Percentiles rank a stretch among this genome's conserved stretches.
Evolutionary conservation across 2,329 filamentous ascomycete species (phyloP).

Genomic region (Epichloe hybrida): DNA sequence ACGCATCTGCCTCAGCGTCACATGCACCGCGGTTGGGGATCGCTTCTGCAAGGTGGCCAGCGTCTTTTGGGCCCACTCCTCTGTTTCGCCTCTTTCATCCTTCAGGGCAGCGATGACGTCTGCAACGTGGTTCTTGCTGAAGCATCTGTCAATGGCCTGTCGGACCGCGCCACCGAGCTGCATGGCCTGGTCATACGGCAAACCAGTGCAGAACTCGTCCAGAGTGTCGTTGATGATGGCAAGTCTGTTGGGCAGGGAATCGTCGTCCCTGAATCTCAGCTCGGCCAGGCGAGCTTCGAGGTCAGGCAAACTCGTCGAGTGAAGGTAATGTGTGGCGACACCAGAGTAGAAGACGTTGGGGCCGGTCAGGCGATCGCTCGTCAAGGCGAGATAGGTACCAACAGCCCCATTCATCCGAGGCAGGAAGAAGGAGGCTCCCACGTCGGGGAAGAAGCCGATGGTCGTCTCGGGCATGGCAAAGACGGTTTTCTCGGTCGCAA

Average conservation of each 20-base stretch:
- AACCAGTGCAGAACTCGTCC: constrained; percentile 77
- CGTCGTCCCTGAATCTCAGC: constrained; percentile 73
- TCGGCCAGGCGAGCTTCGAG: constrained; percentile 80
- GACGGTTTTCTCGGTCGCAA: constrained; percentile 87
- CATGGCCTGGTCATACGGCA: constrained; percentile 63
- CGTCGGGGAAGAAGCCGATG: constrained; percentile 97
- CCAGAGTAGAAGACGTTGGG: constrained; percentile 82
- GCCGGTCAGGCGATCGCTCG: constrained; percentile 69
- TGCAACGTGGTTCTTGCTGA: constrained; percentile 50
- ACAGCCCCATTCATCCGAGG: constrained; percentile 75
- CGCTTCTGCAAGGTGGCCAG: constrained; percentile 60
- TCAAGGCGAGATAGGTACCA: constrained; percentile 87
- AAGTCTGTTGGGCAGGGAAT: constrained; percentile 47
- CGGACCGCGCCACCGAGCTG: constrained; percentile 57
- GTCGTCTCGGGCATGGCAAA: constrained; percentile 99
- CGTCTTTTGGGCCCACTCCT: constrained; percentile 65
- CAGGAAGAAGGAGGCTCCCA: constrained; percentile 92
- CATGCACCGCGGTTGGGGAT: constrained; percentile 77
- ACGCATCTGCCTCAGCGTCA: constrained; percentile 72
- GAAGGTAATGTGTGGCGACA: constrained; percentile 88
- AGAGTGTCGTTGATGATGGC: constrained; percentile 72
- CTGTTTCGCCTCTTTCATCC: constrained; percentile 35
- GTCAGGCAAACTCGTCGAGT: constrained; percentile 72
- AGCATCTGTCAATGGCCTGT: constrained; percentile 73
- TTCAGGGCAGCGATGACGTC: constrained; percentile 59